Conservation (phyloP, 2,329 filamentous ascomycete species). For the Sporothrix brunneoviolacea region DNA sequence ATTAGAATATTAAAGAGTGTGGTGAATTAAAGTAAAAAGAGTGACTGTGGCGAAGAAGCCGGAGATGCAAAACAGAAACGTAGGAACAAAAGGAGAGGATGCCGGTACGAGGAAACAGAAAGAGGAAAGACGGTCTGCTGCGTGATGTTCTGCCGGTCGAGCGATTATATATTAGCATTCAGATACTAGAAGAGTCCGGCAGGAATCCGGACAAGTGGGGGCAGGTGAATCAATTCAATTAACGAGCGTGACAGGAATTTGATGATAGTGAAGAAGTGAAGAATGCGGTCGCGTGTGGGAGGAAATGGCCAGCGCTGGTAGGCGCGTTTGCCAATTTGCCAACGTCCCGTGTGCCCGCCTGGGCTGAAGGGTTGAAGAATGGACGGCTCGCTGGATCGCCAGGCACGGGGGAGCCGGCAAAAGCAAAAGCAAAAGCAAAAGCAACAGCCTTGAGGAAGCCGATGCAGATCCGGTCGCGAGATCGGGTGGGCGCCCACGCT, state of each 20-base stretch:
- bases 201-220: constrained; percentile 7
- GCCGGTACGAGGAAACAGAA: constrained; percentile 22
- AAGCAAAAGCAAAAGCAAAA: no score
- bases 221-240: constrained; percentile 4
- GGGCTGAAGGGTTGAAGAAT: not conserved
- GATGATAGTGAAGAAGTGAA: not conserved
- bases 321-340: constrained; percentile 11
- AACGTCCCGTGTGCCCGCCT: not conserved
- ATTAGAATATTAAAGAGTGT: constrained; percentile 57
- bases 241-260: constrained; percentile 13
- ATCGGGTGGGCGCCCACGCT: not conserved
- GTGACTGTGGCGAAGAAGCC: constrained; percentile 46
- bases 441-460: not conserved
- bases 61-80: constrained; percentile 35
- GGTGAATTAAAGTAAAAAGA: constrained; percentile 45
- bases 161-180: constrained; percentile 20
- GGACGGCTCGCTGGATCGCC: constrained; percentile 5
- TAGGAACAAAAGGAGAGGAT: constrained; percentile 19
- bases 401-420: no score
- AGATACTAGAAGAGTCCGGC: not conserved
- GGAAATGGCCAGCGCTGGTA: not conserved
- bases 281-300: constrained; percentile 9
- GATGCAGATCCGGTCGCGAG: constrained; percentile 5
- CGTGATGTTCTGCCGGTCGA: constrained; percentile 28
- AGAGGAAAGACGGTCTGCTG: constrained; percentile 31